These are phyloP conservation scores for Paraphaeosphaeria minitans DNA, from an alignment of 2,329 filamentous ascomycete species.

Conservation along the genomic window DNA sequence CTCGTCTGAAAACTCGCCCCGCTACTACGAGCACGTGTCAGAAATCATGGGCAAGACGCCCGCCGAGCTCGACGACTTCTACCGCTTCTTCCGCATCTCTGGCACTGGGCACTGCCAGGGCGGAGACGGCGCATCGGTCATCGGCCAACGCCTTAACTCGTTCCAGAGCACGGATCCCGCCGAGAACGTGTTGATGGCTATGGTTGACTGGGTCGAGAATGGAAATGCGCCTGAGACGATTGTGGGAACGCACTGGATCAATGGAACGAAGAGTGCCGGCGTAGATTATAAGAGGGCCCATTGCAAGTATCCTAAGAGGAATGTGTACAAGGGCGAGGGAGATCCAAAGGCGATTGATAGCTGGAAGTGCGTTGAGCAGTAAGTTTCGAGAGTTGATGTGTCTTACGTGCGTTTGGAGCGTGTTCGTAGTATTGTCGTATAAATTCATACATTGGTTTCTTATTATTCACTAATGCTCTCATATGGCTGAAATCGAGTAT, in stretches of 20 bases:
- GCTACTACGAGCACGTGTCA: conserved; percentile 57
- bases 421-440: not conserved
- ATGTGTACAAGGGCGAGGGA: conserved; percentile 40
- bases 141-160: conserved; percentile 33
- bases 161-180: conserved; percentile 40
- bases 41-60: conserved; percentile 48
- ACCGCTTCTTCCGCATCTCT: conserved; percentile 58
- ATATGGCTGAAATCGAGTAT: too few relatives aligned
- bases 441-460: too few relatives aligned
- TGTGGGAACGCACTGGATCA: conserved; percentile 38
- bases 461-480: too few relatives aligned
- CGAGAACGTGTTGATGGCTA: conserved; percentile 54
- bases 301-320: conserved; percentile 45
- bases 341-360: conserved; percentile 34
- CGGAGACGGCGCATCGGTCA: conserved; percentile 53
- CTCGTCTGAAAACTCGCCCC: conserved; percentile 50
- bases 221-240: conserved; percentile 49
- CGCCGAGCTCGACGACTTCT: conserved; percentile 50
- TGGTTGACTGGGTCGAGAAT: conserved; percentile 56
- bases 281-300: conserved; percentile 43
- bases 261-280: conserved; percentile 34
- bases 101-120: conserved; percentile 59
- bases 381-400: not conserved
- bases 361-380: conserved; percentile 39
- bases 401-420: not conserved